Evolutionary conservation across 2,329 filamentous ascomycete species (phyloP), one percentile per base, ranked within the genome.

Genomic region (Diaporthe velutina): DNA sequence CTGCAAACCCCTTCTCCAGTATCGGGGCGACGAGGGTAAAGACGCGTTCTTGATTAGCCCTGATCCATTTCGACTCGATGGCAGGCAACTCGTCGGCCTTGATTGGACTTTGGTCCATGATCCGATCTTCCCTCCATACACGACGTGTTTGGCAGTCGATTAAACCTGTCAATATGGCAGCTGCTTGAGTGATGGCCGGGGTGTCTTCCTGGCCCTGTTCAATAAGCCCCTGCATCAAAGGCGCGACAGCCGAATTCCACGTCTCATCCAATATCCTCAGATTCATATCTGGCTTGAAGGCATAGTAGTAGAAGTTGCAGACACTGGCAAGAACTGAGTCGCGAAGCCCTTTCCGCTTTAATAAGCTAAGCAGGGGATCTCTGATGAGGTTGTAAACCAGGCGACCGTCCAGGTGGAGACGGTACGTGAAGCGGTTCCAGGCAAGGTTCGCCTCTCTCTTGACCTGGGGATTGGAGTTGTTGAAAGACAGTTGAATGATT

Each of bases 61-160:
- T 91, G 17, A 97, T 88, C 97, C 97, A 99, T 85, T 93, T 95
- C 6, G 94, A 88, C 79, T 98, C 95, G 9, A 98, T 86, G 9
- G 92, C 86, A 8, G 95, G 94, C n/a, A 99, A 86, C 75, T 98
- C 95, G n/a, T 92, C 90, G 0, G 92, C 88, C 70, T 87, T 89
- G 71, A 91, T 84, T 42, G 92, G 83, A 4, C 90, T 85, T 22
- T 84, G 83, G 28, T 93, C 90, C 74, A 91, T 87, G 13, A 94
- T 92, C 70, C 92, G 92, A 76, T 94, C 91, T 77, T 94, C 92
- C 71, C 90, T 92, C 95, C 95, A 98, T 5, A 92, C 83, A 76
- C 92, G 83, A 64, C 86, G 84, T 13, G 87, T 86, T 75, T 85
- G 89, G 52, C 87, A 86, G 78, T 93, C 90, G 75, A 96, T 87